Evolutionary conservation across 2,329 filamentous ascomycete species (phyloP).

Genomic region (Ophiognomonia clavigignenti-juglandacearum): DNA sequence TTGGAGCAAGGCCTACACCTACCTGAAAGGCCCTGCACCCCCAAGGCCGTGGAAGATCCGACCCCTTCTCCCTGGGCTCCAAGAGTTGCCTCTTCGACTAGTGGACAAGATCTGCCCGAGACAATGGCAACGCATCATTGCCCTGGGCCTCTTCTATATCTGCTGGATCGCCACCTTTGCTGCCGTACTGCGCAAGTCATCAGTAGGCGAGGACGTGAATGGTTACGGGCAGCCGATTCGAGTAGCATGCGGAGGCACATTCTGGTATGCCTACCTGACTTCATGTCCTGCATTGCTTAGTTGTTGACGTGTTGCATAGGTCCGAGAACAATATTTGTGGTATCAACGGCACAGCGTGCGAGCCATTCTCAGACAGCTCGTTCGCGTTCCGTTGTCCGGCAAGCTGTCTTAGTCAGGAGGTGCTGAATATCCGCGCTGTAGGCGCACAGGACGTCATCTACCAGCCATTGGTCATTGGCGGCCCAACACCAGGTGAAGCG

Average conservation of each 20-base stretch:
- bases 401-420: constrained; percentile 11
- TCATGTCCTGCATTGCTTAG: background rate
- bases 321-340: constrained; percentile 11
- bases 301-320: constrained; percentile 6
- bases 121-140: constrained; percentile 8
- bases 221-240: constrained; percentile 9
- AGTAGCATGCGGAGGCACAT: constrained; percentile 6
- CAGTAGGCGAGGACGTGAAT: constrained; percentile 6
- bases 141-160: constrained; percentile 11
- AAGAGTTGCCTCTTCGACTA: constrained; percentile 13
- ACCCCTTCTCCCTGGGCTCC: constrained; percentile 10
- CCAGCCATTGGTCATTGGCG: constrained; percentile 11
- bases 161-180: constrained; percentile 14
- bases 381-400: constrained; percentile 14
- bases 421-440: constrained; percentile 12
- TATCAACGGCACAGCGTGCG: constrained; percentile 9
- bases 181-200: constrained; percentile 10
- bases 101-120: constrained; percentile 7
- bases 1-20: background rate
- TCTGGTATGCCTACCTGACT: constrained; percentile 6
- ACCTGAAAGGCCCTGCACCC: constrained; percentile 5
- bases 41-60: constrained; percentile 9
- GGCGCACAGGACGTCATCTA: constrained; percentile 13
- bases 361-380: constrained; percentile 12
- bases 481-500: constrained; percentile 3